Percentiles rank a stretch among this genome's conserved stretches.
Conservation (phyloP, 257 asterid species). For the Orobanche coerulescens region DNA sequence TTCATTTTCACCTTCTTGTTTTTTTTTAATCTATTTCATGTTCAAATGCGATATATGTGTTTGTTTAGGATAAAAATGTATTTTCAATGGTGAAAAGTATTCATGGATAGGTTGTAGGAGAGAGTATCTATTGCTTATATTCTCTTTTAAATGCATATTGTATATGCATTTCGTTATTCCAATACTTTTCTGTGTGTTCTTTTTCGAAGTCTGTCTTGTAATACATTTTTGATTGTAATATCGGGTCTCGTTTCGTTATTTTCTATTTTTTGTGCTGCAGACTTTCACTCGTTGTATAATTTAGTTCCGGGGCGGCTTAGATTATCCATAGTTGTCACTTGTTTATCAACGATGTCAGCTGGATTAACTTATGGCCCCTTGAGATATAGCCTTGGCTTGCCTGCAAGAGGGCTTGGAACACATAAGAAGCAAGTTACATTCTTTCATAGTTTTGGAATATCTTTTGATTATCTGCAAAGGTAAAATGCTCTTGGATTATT, state of each 20-base stretch:
- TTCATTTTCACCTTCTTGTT: no score
- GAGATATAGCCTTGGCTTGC: constrained; percentile 41
- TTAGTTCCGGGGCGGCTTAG: constrained; percentile 22
- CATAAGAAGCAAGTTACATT: constrained; percentile 30
- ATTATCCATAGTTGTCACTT: constrained; percentile 17
- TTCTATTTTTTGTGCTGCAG: constrained; percentile 21
- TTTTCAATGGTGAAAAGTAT: no score
- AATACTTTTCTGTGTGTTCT: no score
- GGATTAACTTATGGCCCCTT: constrained; percentile 61
- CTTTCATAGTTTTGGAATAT: constrained; percentile 27
- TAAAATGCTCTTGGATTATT: constrained; percentile 18
- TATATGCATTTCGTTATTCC: no score
- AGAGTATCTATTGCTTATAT: no score
- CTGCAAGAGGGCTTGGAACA: constrained; percentile 35
- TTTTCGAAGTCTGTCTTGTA: no score
- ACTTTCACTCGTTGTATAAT: constrained; percentile 15
- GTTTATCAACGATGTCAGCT: constrained; percentile 39
- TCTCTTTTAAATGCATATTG: no score
- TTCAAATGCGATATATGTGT: no score
- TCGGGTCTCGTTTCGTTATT: neutral
- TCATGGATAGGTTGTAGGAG: no score
- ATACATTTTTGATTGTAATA: no score
- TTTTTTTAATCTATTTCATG: no score
- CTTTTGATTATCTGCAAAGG: constrained; percentile 34
- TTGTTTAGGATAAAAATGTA: no score